Percentiles rank a stretch among this genome's conserved stretches.
Evolutionary conservation across 352 stramenopile species (phyloP).

Genomic region (Phytopythium delawarense): DNA sequence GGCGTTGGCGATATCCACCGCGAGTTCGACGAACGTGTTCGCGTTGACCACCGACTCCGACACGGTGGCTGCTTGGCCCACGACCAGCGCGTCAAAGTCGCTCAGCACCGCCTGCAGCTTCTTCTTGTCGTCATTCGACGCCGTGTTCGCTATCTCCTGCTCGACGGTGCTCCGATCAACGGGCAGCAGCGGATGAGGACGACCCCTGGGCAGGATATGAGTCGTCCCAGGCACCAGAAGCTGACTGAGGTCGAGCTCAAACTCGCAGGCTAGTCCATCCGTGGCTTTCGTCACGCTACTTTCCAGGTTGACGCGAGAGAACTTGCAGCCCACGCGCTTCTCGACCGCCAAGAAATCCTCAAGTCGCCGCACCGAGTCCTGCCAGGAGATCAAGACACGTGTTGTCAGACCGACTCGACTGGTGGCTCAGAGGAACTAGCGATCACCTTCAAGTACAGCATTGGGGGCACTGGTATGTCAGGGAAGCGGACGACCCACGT

Average conservation of each 20-base stretch:
- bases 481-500: conserved; percentile 50
- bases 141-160: conserved; percentile 42
- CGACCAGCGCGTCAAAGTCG: conserved; percentile 49
- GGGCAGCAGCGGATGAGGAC: conserved; percentile 22
- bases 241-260: conserved; percentile 31
- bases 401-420: not conserved
- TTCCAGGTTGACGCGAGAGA: conserved; percentile 33
- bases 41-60: conserved; percentile 17
- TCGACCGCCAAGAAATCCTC: conserved; percentile 48
- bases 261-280: conserved; percentile 26
- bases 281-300: conserved; percentile 17
- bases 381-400: conserved; percentile 1
- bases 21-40: conserved; percentile 24
- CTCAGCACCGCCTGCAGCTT: conserved; percentile 50
- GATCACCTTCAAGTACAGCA: conserved; percentile 43
- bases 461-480: conserved; percentile 10
- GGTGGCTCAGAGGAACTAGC: not conserved
- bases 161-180: conserved; percentile 46
- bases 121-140: conserved; percentile 75
- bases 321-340: conserved; percentile 25
- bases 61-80: conserved; percentile 22
- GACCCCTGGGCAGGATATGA: conserved; percentile 7
- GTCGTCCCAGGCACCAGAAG: conserved; percentile 31
- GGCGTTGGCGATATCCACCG: conserved; percentile 23
- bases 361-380: conserved; percentile 32